Percentiles rank a stretch among this genome's conserved stretches.
Conservation (phyloP, 305 asterid genomes). For the Withania somnifera region DNA sequence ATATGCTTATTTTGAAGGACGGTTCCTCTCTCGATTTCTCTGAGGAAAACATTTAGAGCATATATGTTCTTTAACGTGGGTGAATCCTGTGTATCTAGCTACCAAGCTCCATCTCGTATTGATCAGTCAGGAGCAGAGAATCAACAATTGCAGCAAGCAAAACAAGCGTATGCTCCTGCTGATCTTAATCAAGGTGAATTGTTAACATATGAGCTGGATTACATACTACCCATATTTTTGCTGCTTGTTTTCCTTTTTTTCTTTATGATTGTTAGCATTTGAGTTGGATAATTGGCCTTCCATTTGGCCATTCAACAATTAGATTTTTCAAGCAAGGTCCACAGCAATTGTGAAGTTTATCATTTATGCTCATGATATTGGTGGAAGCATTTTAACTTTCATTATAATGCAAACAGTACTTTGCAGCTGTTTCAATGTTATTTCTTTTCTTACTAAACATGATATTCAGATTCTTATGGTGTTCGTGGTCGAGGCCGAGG, state of each 20-base stretch:
- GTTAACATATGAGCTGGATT: neutral
- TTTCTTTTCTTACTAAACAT: neutral
- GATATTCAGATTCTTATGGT: slow-evolving; percentile 16
- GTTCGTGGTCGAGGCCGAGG: slow-evolving; percentile 18
- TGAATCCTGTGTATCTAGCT: slow-evolving; percentile 17
- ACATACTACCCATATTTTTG: neutral
- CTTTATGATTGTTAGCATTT: neutral
- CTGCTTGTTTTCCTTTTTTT: neutral
- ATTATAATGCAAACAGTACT: neutral
- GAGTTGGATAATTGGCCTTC: neutral
- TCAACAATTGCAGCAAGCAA: slow-evolving; percentile 16
- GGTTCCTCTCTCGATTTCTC: neutral
- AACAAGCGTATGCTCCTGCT: slow-evolving; percentile 1
- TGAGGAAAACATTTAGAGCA: neutral
- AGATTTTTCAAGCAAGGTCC: neutral
- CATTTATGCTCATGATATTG: neutral
- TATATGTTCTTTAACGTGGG: neutral
- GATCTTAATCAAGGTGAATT: slow-evolving; percentile 24
- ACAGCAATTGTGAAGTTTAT: neutral
- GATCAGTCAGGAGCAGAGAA: slow-evolving; percentile 14
- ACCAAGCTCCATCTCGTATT: slow-evolving; percentile 20
- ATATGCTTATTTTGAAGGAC: neutral
- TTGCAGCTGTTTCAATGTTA: neutral
- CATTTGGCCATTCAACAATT: neutral
- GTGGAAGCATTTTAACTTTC: neutral